A percentile compares a stretch with the other conserved stretches of the same genome.
phyloP scores from a whole-genome alignment of 139 green algal species.

The Yamagishiella unicocca region DNA sequence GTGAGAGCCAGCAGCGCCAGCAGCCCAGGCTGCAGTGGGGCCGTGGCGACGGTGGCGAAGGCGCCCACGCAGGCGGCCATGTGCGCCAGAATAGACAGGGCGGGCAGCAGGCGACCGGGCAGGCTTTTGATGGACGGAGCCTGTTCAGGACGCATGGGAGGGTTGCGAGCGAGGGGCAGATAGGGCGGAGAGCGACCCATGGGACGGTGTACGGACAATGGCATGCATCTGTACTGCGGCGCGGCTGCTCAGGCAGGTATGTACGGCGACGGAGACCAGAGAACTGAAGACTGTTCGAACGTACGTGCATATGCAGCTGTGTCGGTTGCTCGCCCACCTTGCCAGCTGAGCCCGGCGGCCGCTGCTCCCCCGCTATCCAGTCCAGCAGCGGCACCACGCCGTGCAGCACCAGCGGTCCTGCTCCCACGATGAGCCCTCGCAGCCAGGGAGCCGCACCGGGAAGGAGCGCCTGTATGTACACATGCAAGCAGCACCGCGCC shows the following conservation, averaged over 20 bases:
- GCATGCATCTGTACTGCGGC: too few relatives aligned
- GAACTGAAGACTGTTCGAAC: too few relatives aligned
- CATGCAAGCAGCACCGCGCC: neutral
- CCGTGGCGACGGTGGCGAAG: neutral
- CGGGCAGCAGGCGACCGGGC: neutral
- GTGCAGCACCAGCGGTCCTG: conserved; percentile 21
- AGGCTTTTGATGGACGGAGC: neutral
- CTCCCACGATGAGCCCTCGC: neutral
- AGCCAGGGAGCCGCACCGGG: neutral
- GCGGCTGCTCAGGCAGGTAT: too few relatives aligned
- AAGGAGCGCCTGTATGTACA: neutral
- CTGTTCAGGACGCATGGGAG: too few relatives aligned
- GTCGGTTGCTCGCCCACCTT: too few relatives aligned
- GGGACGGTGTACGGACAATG: too few relatives aligned
- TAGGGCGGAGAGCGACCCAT: too few relatives aligned
- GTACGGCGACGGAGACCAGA: too few relatives aligned
- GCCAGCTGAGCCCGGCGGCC: neutral
- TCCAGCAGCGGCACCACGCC: neutral
- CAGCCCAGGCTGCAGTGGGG: neutral
- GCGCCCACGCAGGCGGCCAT: neutral
- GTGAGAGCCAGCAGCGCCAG: neutral
- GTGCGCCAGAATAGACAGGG: neutral
- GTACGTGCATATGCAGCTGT: too few relatives aligned
- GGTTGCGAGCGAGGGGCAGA: too few relatives aligned
- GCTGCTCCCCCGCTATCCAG: neutral